Base-by-base conservation (phyloP, 1,284 basidiomycete genomes). In the Ceratobasidium sp. region DNA sequence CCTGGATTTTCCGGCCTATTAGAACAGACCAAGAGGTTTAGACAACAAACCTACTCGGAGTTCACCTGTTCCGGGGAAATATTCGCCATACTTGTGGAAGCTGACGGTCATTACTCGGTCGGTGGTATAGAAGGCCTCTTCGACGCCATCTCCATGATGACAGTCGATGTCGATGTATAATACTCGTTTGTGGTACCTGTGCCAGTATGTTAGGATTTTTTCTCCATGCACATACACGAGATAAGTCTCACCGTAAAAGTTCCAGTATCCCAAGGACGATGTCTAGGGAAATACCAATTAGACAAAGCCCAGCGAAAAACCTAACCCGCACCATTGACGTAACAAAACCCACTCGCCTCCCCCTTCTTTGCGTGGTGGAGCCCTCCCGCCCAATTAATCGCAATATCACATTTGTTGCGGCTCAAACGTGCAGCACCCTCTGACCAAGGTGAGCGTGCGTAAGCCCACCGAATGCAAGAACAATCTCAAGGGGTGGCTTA, bases 81-180 rank as follows among this genome's bases (percentile, higher is more conserved):
- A 99, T 82, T 99, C 98, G 61, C 98, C 98, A 79, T 98, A 99
- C 83, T 99, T 99, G 83, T 99, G 98, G 83, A 99, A 98, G 79
- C 93, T 96, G 81, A 92, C 92, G 0, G 97, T 98, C 98, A 99
- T 99, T 64, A 99, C 98, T 58, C 98, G 87, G 81, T 99, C 97
- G 16, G 98, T 99, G 0, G 96, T 98, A 82, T 98, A 99, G 82
- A 99, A 99, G 0, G 98, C 98, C 83, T 99, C 98, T 81, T 99
- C 98, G 8, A 99, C 98, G 54, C 98, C 98, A 82, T 99, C 98
- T 19, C 98, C 98, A 78, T 99, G 98, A 82, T 99, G 98, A 0
- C 98, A 95, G 80, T 99, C 98, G 76, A 99, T 98, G 81, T 99
- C 98, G 79, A 99, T 96, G 83, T 99, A 99, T 34, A 99, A 86